Base-by-base conservation (phyloP, 1,284 basidiomycete genomes). In the Thelephora terrestris region DNA sequence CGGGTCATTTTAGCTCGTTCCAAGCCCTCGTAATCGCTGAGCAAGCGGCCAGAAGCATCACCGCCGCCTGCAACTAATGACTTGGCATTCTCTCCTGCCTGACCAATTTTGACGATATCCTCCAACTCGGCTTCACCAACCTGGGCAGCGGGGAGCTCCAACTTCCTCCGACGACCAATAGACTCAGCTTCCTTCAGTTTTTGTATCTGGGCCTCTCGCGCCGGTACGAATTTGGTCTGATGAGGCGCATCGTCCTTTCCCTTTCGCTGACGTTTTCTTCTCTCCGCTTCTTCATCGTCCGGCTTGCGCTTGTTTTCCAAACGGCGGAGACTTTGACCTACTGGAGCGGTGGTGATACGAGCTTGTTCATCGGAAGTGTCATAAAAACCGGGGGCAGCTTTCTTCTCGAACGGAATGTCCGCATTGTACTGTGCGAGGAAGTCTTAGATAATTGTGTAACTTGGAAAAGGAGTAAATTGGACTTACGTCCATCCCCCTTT, bases 351-450 rank as follows among this genome's bases (percentile, higher is more conserved):
- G 36, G 87, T 83, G 34, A 84, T 75, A 48, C 91, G 88, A n/a
- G 91, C 85, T 56, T 92, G 85, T 64, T 99, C 96, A 58, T 96
- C 95, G 2, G 85, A 79, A 1, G 92, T 95, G 62, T 99, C 96
- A 67, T 98, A 99, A 70, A 99, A 99, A 1, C 96, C 96, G 4
- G 92, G 72, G 0, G 90, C 89, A 0, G 96, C 79, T 63, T 91
- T 91, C 74, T 99, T 97, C 69, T 99, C 95, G 61, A 98, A 99
- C 0, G 96, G 96, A 58, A 99, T 97, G 62, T 99, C 96, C 51
- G 91, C 84, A 61, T 97, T 99, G 71, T 99, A 99, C 83, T 92
- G 55, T 34, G 20, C 93, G 39, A 21, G 25, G 3, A 42, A 10
- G n/a, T 3, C n/a, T 42, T 12, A 42, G 39, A 42, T 4, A 9